Base-by-base conservation (phyloP, 129 eudicot species). In the Apium graveolens region DNA sequence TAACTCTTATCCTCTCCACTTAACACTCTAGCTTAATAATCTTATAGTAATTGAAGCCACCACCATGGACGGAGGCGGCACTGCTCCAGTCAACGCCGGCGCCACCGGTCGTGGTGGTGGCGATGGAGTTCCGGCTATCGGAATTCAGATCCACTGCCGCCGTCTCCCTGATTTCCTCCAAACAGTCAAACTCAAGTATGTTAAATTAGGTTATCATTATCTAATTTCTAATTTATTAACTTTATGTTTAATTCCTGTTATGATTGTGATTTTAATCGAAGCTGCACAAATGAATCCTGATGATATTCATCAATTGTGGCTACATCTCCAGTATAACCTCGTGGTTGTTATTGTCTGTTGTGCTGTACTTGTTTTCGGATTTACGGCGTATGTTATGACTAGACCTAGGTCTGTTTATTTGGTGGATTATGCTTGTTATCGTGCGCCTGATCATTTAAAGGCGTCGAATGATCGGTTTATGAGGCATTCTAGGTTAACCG, bases 121-220 rank as follows among this genome's bases (percentile, higher is more conserved):
- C 5, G 72, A 21, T 69, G 44, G 45, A n/a, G 85, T 69, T 57
- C 70, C 81, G 16, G 69, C 85, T 63, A 84, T 65, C 83, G 85
- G 85, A 5, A 86, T 85, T 41, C 90, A 83, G 88, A 88, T 88
- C 90, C 86, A 86, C 44, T 85, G 76, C 77, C 90, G 96, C 35
- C 42, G 88, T 20, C 86, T 90, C 29, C 96, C 96, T 9, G 96
- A 90, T 75, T 90, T 90, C 81, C 92, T 90, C 60, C 96, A 86
- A 82, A 86, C 66, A 9, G 66, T 57, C 0, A 90, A 90, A 65
- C 85, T 90, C 57, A 90, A 90, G 85, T 84, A 88, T 79, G 96
- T 90, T 35, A 90, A 90, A 81, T 70, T 90, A 48, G 96, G 96
- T 37, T 90, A 90, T 79, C 96, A 90, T 48, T 90, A 90, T 78